Evolutionary conservation across 768 basidiomycete species (phyloP).

Genomic region (Hygrophorus pudorinus): DNA sequence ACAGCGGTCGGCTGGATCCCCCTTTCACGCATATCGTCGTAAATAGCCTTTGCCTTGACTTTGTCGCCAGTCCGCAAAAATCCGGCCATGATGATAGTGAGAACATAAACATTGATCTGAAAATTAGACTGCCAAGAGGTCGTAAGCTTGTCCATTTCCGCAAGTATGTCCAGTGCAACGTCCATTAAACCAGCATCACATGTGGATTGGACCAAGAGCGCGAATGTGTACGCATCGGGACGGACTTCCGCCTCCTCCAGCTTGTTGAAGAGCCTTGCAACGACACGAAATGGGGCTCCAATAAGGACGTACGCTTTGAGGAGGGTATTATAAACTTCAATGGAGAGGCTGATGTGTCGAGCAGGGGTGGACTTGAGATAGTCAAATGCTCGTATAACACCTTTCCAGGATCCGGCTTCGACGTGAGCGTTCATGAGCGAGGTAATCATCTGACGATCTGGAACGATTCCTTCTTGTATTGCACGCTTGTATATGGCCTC

Average conservation of each 20-base stretch:
- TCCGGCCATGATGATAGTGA: constrained; percentile 70
- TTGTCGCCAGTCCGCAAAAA: constrained; percentile 50
- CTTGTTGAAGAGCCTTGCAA: constrained; percentile 51
- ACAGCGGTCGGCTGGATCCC: constrained; percentile 59
- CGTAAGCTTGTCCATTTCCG: constrained; percentile 50
- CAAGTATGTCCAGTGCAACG: constrained; percentile 55
- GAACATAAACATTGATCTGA: constrained; percentile 43
- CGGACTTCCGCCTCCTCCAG: constrained; percentile 38
- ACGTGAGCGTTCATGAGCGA: constrained; percentile 78
- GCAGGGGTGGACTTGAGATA: constrained; percentile 32
- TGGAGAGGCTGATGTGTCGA: constrained; percentile 32
- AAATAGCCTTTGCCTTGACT: constrained; percentile 48
- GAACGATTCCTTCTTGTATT: constrained; percentile 46
- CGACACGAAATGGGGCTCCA: constrained; percentile 62
- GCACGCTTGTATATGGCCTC: constrained; percentile 60
- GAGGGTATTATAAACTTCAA: constrained; percentile 66
- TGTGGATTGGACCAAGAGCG: constrained; percentile 71
- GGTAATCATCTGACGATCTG: constrained; percentile 56
- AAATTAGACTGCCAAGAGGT: constrained; percentile 26
- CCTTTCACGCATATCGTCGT: constrained; percentile 59
- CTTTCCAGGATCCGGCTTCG: constrained; percentile 69
- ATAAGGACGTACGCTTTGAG: constrained; percentile 78
- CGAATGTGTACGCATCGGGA: constrained; percentile 58
- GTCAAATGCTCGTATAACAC: constrained; percentile 63
- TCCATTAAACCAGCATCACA: constrained; percentile 62